A percentile compares a stretch with the other conserved stretches of the same genome.
Evolutionary conservation across 495 filamentous ascomycete species (phyloP).

Genomic region (Trichoderma asperelloides): DNA sequence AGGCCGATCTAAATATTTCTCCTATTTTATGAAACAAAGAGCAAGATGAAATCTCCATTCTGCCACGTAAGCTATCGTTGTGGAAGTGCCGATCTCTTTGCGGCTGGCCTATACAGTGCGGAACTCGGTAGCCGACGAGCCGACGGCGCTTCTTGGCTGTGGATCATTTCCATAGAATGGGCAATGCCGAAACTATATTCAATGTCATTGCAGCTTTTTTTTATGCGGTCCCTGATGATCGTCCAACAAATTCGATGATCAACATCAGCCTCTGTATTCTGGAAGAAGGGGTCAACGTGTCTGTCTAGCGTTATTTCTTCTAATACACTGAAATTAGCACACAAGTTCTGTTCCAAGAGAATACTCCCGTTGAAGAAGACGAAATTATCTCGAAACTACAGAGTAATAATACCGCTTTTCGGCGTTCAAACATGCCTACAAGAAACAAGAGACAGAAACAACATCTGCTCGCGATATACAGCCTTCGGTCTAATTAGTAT

Average conservation of each 20-base stretch:
- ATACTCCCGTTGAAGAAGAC: background rate
- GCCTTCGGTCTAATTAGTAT: background rate
- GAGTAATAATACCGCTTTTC: too few species aligned
- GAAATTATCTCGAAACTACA: background rate
- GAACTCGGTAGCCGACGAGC: slow-evolving; percentile 1
- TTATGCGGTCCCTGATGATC: slow-evolving; percentile 1
- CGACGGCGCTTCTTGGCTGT: background rate
- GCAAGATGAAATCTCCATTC: background rate
- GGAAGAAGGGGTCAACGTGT: too few species aligned
- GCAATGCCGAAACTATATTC: background rate
- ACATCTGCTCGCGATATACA: background rate
- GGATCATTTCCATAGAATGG: background rate
- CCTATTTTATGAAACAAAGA: background rate
- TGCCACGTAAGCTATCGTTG: background rate
- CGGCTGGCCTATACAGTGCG: background rate
- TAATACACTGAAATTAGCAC: background rate
- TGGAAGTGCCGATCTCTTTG: background rate
- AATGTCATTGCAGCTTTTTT: background rate
- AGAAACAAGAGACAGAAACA: background rate
- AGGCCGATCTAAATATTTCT: background rate
- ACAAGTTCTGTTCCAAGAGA: background rate
- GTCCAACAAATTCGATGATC: background rate
- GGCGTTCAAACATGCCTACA: background rate
- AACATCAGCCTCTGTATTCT: background rate
- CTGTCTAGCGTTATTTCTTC: background rate